These are phyloP conservation scores for Panicum hallii DNA, from an alignment of 202 grass and related monocot genomes.

Conservation along the genomic window DNA sequence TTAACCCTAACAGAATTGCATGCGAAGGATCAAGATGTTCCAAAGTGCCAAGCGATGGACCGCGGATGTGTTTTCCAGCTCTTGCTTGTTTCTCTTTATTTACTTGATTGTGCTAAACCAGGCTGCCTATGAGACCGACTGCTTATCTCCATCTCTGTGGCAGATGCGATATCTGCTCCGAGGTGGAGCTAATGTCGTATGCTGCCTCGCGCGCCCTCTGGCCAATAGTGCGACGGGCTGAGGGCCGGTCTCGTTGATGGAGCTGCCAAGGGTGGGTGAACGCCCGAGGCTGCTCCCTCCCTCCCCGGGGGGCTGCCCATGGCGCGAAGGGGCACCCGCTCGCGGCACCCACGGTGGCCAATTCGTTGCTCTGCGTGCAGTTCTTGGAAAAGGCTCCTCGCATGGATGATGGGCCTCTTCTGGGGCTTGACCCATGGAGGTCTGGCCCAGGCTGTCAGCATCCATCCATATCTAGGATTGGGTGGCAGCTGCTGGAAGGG, in stretches of 20 bases:
- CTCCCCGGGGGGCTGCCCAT: conserved; percentile 49
- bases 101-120: conserved; percentile 56
- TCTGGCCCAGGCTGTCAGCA: conserved; percentile 48
- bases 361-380: conserved; percentile 40
- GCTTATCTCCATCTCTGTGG: conserved; percentile 81
- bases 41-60: background rate
- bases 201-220: conserved; percentile 53
- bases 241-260: conserved; percentile 64
- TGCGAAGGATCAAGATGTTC: conserved; percentile 34
- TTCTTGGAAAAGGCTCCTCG: conserved; percentile 55
- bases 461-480: conserved; percentile 49
- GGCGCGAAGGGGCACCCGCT: conserved; percentile 43
- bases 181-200: conserved; percentile 98
- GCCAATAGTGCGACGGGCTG: conserved; percentile 61
- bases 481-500: conserved; percentile 61
- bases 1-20: conserved; percentile 49
- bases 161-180: conserved; percentile 99
- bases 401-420: conserved; percentile 56
- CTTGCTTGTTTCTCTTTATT: conserved; percentile 43
- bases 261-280: conserved; percentile 66
- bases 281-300: conserved; percentile 51
- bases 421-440: conserved; percentile 56
- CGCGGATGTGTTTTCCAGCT: conserved; percentile 21
- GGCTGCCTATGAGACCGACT: conserved; percentile 46
- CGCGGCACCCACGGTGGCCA: conserved; percentile 37